Evolutionary conservation across 2,329 filamentous ascomycete genomes (phyloP).

Genomic region (Talaromyces sp.): DNA sequence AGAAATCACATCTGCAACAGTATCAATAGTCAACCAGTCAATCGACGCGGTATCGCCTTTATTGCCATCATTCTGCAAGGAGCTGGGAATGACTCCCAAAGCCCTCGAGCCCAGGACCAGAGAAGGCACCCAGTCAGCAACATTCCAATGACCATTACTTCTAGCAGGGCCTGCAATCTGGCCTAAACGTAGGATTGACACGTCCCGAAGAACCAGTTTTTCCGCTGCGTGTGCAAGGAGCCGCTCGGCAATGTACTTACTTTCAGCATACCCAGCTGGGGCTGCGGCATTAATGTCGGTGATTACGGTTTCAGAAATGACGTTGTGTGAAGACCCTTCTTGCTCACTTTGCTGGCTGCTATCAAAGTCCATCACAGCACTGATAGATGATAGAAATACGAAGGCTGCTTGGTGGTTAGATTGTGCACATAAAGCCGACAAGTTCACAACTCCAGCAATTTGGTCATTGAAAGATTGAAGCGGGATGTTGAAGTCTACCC

Average conservation of each 20-base stretch:
- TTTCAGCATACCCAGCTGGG: conserved; percentile 28
- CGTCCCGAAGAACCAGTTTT: conserved; percentile 13
- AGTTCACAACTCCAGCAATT: conserved; percentile 22
- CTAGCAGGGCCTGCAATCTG: conserved; percentile 28
- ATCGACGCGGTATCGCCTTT: conserved; percentile 26
- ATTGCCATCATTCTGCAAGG: conserved; percentile 27
- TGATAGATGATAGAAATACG: conserved; percentile 31
- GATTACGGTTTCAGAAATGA: conserved; percentile 22
- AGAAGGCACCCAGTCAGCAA: conserved; percentile 43
- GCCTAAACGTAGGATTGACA: conserved; percentile 26
- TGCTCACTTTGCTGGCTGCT: neutral
- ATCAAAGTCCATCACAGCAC: conserved; percentile 20
- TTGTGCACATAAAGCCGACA: conserved; percentile 21
- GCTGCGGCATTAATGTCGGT: conserved; percentile 3
- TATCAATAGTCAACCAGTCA: conserved; percentile 48
- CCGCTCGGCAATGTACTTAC: conserved; percentile 31
- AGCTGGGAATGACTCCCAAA: conserved; percentile 37
- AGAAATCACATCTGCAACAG: conserved; percentile 36
- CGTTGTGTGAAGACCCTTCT: neutral
- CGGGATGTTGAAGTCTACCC: conserved; percentile 31
- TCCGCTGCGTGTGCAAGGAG: conserved; percentile 25
- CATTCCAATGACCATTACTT: conserved; percentile 36
- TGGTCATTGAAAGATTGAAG: conserved; percentile 26
- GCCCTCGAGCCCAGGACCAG: conserved; percentile 41
- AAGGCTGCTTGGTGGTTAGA: conserved; percentile 15